A percentile compares a stretch with the other conserved stretches of the same genome.
Evolutionary conservation across 208 protist genomes (phyloP).

Genomic region (Herpetomonas samuelpessoai): DNA sequence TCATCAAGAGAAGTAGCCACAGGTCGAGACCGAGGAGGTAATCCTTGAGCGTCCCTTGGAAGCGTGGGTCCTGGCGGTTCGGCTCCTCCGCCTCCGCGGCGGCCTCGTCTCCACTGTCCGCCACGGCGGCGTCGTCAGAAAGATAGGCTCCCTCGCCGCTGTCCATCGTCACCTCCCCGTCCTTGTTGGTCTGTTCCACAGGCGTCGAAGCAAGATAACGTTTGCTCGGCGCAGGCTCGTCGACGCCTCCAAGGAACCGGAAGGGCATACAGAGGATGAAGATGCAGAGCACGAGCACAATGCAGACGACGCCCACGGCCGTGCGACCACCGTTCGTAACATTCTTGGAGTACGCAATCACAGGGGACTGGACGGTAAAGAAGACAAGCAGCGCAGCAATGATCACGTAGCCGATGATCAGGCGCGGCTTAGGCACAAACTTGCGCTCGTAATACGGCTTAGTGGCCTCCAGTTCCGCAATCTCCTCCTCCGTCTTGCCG

Average conservation of each 20-base stretch:
- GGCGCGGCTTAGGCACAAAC: slow-evolving; percentile 48
- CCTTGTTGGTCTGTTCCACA: background rate
- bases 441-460: slow-evolving; percentile 43
- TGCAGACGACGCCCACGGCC: slow-evolving; percentile 40
- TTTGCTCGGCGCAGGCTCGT: slow-evolving; percentile 31
- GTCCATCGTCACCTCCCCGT: background rate
- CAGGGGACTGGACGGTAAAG: slow-evolving; percentile 41
- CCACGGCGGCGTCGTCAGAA: no score
- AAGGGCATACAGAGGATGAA: slow-evolving; percentile 47
- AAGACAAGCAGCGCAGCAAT: slow-evolving; percentile 44
- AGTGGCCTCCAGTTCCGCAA: slow-evolving; percentile 28
- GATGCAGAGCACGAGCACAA: slow-evolving; percentile 36
- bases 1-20: slow-evolving; percentile 48
- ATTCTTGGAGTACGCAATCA: slow-evolving; percentile 39
- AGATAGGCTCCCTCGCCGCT: no score
- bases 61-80: slow-evolving; percentile 49
- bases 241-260: slow-evolving; percentile 45
- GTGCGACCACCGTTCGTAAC: slow-evolving; percentile 16
- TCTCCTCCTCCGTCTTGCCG: slow-evolving; percentile 37
- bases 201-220: background rate
- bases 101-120: background rate
- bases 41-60: slow-evolving; percentile 39
- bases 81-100: background rate
- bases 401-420: slow-evolving; percentile 51
- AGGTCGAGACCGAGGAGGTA: slow-evolving; percentile 32